Conservation (phyloP, 2,329 filamentous ascomycete species). For the Hawksworthiomyces lignivorus region DNA sequence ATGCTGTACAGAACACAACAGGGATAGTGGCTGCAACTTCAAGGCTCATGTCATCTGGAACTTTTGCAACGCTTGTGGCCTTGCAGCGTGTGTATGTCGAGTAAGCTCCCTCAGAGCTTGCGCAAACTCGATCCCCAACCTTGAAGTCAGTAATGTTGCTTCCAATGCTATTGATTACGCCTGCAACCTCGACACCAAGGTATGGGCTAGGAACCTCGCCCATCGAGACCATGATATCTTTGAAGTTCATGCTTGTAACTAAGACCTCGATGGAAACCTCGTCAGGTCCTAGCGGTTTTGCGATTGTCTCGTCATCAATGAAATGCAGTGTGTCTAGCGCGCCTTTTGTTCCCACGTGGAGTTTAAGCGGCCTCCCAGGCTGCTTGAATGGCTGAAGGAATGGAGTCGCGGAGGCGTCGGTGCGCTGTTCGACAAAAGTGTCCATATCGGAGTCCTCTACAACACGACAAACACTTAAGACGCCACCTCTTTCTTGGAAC, state of each 20-base stretch:
- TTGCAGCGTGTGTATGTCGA: no score
- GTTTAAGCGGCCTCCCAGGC: constrained; percentile 13
- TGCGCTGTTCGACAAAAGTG: constrained; percentile 2
- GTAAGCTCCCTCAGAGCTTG: constrained; percentile 9
- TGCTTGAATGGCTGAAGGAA: constrained; percentile 2
- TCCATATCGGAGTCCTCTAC: background rate
- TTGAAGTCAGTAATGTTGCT: constrained; percentile 14
- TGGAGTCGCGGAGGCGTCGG: no score
- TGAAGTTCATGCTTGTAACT: constrained; percentile 25
- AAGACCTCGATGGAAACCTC: constrained; percentile 21
- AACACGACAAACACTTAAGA: constrained; percentile 6
- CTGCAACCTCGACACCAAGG: constrained; percentile 18
- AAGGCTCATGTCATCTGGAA: constrained; percentile 20
- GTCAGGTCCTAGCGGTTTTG: constrained; percentile 6
- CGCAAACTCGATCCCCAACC: constrained; percentile 24
- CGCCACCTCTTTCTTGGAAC: constrained; percentile 7
- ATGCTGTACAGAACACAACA: constrained; percentile 20
- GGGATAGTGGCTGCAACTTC: constrained; percentile 20
- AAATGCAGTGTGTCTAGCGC: constrained; percentile 20
- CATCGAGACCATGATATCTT: constrained; percentile 25
- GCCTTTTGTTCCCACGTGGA: constrained; percentile 17
- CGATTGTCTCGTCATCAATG: constrained; percentile 12
- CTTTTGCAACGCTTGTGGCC: constrained; percentile 6
- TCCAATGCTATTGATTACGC: constrained; percentile 9
- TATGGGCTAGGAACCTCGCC: constrained; percentile 9